Percentiles rank a stretch among this genome's conserved stretches.
phyloP scores from a whole-genome alignment of 345 rosid genomes.

The Reutealis trisperma region DNA sequence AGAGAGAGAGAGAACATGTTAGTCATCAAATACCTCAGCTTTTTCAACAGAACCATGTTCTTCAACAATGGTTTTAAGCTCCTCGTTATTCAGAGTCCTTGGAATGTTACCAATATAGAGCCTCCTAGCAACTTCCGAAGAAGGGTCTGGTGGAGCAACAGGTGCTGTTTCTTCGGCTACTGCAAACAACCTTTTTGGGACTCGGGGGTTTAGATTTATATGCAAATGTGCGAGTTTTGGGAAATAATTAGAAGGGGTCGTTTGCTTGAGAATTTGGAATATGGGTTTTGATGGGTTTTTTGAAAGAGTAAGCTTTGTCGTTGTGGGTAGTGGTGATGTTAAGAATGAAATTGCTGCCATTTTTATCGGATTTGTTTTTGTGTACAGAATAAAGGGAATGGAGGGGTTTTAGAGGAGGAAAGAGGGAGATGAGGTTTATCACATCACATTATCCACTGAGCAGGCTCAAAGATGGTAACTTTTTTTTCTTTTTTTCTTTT shows the following conservation, averaged over 20 bases:
- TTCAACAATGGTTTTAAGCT: slow-evolving; percentile 62
- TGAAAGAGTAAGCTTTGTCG: slow-evolving; percentile 16
- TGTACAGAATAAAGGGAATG: background rate
- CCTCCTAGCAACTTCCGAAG: slow-evolving; percentile 55
- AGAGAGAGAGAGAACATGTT: background rate
- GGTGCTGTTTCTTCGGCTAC: slow-evolving; percentile 50
- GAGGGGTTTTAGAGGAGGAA: background rate
- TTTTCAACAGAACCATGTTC: slow-evolving; percentile 81
- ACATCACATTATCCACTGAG: background rate
- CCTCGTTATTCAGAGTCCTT: slow-evolving; percentile 51
- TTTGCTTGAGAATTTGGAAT: slow-evolving; percentile 23
- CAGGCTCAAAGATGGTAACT: no score
- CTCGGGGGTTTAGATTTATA: background rate
- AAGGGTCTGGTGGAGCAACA: slow-evolving; percentile 34
- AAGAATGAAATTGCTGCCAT: slow-evolving; percentile 44
- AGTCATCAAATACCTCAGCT: slow-evolving; percentile 53
- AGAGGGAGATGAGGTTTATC: background rate
- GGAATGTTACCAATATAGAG: slow-evolving; percentile 84
- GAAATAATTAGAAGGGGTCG: slow-evolving; percentile 4
- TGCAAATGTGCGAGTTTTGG: slow-evolving; percentile 5
- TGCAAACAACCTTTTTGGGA: slow-evolving; percentile 37
- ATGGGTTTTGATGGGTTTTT: slow-evolving; percentile 29
- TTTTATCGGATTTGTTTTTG: background rate
- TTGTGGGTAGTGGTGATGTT: slow-evolving; percentile 22
- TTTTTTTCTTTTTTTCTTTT: no score